Percentiles rank a stretch among this genome's conserved stretches.
These are phyloP conservation scores for Ustanciosporium gigantosporum DNA, from an alignment of 1,284 basidiomycete species.

Conservation along the genomic window DNA sequence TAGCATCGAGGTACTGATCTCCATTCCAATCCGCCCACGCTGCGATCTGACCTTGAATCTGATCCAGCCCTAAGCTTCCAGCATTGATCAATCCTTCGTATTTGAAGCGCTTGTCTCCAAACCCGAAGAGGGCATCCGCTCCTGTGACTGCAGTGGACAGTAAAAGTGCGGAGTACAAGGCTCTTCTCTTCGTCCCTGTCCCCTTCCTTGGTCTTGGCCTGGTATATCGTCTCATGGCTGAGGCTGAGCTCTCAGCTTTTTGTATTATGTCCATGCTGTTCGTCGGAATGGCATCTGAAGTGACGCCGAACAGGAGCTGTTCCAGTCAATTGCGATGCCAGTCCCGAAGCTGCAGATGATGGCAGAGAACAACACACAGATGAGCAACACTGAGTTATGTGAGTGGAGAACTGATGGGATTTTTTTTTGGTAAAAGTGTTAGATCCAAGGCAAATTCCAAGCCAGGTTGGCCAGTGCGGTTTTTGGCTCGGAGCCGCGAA, in stretches of 20 bases:
- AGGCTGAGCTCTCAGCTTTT: neutral
- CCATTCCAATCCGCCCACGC: slow-evolving; percentile 94
- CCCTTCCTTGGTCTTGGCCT: slow-evolving; percentile 2
- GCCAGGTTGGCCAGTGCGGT: no score
- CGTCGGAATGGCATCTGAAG: no score
- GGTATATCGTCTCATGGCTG: slow-evolving; percentile 4
- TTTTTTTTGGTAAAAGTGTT: no score
- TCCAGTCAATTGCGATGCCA: no score
- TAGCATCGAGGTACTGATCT: slow-evolving; percentile 77
- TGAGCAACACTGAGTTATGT: no score
- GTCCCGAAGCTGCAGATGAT: no score
- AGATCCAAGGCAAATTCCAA: no score
- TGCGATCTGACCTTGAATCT: slow-evolving; percentile 71
- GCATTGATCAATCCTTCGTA: slow-evolving; percentile 80
- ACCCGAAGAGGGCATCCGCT: slow-evolving; percentile 36
- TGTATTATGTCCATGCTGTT: no score
- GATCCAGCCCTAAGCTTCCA: slow-evolving; percentile 75
- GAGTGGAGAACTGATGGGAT: no score
- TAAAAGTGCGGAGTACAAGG: slow-evolving; percentile 19
- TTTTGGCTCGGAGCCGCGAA: no score
- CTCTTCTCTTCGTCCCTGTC: slow-evolving; percentile 5
- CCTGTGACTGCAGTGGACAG: slow-evolving; percentile 6
- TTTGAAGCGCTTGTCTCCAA: slow-evolving; percentile 71
- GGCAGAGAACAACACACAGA: no score
- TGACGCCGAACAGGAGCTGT: no score